A percentile compares a stretch with the other conserved stretches of the same genome.
These are phyloP conservation scores for Allium fistulosum DNA, from an alignment of 106 monocot species.

Conservation along the genomic window DNA sequence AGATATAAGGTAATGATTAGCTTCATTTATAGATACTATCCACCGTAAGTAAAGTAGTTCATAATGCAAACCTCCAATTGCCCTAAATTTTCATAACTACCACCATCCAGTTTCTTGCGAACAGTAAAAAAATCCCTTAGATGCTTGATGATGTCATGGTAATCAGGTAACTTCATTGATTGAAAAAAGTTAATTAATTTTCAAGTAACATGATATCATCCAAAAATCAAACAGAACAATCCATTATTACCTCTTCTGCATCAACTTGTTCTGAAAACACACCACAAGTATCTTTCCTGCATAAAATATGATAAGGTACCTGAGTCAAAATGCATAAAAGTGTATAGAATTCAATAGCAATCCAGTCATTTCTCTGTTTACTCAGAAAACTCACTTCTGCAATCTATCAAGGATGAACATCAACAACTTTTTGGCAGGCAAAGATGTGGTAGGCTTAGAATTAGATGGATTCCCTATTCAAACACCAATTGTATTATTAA, in stretches of 20 bases:
- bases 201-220: too few relatives aligned
- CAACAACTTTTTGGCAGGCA: constrained; percentile 93
- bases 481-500: constrained; percentile 2
- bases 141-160: constrained; percentile 57
- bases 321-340: background rate
- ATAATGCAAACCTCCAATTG: too few relatives aligned
- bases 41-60: too few relatives aligned
- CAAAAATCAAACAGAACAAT: background rate
- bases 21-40: too few relatives aligned
- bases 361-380: background rate
- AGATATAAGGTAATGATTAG: too few relatives aligned
- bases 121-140: constrained; percentile 68
- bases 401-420: constrained; percentile 89
- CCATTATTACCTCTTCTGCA: constrained; percentile 52
- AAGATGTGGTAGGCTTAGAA: constrained; percentile 57
- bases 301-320: background rate
- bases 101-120: too few relatives aligned
- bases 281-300: constrained; percentile 88
- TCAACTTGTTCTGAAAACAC: constrained; percentile 88
- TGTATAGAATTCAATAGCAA: background rate
- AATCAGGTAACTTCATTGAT: constrained; percentile 52
- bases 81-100: too few relatives aligned
- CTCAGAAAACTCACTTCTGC: constrained; percentile 56
- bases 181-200: too few relatives aligned
- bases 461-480: constrained; percentile 24